Conservation (phyloP, 768 basidiomycete species). For the Hortiboletus flavorubellus region DNA sequence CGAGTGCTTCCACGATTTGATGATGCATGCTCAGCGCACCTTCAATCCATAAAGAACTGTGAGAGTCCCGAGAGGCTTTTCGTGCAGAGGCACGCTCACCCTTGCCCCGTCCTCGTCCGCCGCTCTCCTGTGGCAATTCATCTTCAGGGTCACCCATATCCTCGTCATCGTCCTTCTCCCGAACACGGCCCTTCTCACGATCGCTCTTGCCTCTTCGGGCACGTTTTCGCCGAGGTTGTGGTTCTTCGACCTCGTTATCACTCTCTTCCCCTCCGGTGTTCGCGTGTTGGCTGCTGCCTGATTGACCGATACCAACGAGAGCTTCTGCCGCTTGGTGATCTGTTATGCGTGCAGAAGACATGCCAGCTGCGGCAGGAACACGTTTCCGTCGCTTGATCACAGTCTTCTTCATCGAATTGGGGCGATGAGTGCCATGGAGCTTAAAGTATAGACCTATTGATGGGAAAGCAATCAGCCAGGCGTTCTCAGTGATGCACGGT, state of each 20-base stretch:
- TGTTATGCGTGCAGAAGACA: constrained; percentile 52
- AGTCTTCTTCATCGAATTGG: constrained; percentile 98
- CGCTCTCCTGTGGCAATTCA: constrained; percentile 30
- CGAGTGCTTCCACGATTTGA: constrained; percentile 34
- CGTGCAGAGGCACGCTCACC: constrained; percentile 37
- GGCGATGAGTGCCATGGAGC: constrained; percentile 93
- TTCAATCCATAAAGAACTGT: constrained; percentile 32
- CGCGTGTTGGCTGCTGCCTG: constrained; percentile 33
- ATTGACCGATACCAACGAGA: constrained; percentile 76
- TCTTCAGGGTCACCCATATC: constrained; percentile 46
- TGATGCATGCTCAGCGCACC: constrained; percentile 35
- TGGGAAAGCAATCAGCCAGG: constrained; percentile 17
- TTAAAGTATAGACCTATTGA: constrained; percentile 92
- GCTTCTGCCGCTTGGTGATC: constrained; percentile 91
- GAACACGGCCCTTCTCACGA: constrained; percentile 36
- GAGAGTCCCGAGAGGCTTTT: constrained; percentile 35
- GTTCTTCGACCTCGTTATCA: constrained; percentile 39
- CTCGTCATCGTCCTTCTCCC: constrained; percentile 44
- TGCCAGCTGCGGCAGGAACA: constrained; percentile 77
- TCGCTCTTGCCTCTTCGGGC: constrained; percentile 39
- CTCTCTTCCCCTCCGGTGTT: constrained; percentile 41
- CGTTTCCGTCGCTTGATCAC: constrained; percentile 98
- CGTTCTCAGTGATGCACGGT: not conserved
- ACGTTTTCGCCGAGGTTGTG: constrained; percentile 59
- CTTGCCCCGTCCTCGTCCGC: constrained; percentile 34